Base-by-base conservation (phyloP, 306 rosid genomes). In the Dryas alaskensis region DNA sequence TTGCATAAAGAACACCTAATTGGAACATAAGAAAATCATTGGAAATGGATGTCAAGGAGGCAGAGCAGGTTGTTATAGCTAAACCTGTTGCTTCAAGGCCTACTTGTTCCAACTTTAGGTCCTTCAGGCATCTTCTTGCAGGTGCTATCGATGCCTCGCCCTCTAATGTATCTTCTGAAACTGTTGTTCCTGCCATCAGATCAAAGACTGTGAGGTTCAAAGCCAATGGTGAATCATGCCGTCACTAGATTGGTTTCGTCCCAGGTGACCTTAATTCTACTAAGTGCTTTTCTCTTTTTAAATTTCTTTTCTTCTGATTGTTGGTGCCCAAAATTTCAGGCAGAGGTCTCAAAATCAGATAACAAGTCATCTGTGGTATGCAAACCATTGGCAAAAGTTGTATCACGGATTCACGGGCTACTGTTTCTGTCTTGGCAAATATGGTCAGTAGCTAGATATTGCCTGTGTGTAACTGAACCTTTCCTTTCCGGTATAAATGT, bases 11-110 rank as follows among this genome's bases (percentile, higher is more conserved):
- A 57, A 60, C 58, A 42, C 48, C 9, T 52, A 72, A 2, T 67
- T 60, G 59, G 73, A 46, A 49, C 60, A 12, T 48, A 67, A 46
- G 31, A 43, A 50, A 65, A 31, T n/a, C 1, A 40, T 54, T 71
- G 48, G 70, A 74, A 80, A 92, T 94, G 99, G 95, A 94, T 75
- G 72, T 88, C 53, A 82, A 94, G 69, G 99, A 89, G 79, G 81
- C 77, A 64, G 95, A 86, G 76, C 83, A 92, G 49, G 87, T 86
- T 72, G 86, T 88, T 58, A 83, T 94, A 53, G 88, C 97, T 2
- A 92, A 92, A 73, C 99, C 99, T 62, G 88, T 94, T 45, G 96
- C 99, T 73, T 87, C 97, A 65, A 92, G 92, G 87, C 99, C 99
- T 9, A 69, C 69, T 72, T 89, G 89, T 79, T 85, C 96, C n/a